These are phyloP conservation scores for Yarrowia sp. DNA, from an alignment of 805 yeast genomes.

Conservation along the genomic window DNA sequence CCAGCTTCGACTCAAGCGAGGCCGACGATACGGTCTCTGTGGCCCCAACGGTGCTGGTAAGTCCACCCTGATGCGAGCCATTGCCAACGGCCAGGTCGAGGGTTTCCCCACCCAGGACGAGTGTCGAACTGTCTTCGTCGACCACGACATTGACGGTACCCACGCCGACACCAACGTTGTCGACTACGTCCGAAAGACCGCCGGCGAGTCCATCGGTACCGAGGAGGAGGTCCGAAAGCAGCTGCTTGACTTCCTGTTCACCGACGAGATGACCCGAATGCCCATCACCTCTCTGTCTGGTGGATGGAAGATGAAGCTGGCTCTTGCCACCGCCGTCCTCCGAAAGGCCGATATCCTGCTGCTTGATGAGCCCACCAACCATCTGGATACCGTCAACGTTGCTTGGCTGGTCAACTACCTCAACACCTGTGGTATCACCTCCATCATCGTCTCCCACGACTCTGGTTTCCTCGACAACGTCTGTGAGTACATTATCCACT, in stretches of 20 bases:
- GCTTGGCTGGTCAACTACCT: conserved; percentile 99
- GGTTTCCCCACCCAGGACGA: conserved; percentile 99
- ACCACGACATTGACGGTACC: conserved; percentile 99
- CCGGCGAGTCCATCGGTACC: conserved; percentile 76
- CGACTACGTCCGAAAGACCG: conserved; percentile 88
- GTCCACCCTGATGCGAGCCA: conserved; percentile 97
- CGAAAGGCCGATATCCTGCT: conserved; percentile 96
- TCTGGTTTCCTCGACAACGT: conserved; percentile 99
- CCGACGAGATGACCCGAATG: conserved; percentile 90
- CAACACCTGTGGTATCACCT: conserved; percentile 97
- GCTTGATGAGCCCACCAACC: conserved; percentile 99
- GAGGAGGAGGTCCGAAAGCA: conserved; percentile 73
- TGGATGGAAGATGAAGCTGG: conserved; percentile 99
- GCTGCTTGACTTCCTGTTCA: conserved; percentile 89
- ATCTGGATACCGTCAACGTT: conserved; percentile 99
- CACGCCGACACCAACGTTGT: conserved; percentile 94
- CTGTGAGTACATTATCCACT: conserved; percentile 97
- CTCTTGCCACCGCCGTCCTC: conserved; percentile 98
- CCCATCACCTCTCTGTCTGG: conserved; percentile 97
- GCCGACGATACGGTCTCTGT: conserved; percentile 98
- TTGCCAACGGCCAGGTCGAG: conserved; percentile 98
- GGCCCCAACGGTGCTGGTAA: conserved; percentile 99
- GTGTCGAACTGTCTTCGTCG: conserved; percentile 99
- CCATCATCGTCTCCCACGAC: conserved; percentile 98
- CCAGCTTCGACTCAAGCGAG: conserved; percentile 92